Percentiles rank a stretch among this genome's conserved stretches.
These are phyloP conservation scores for Astrothelium subdiscretum DNA, from an alignment of 495 filamentous ascomycete species.

Conservation along the genomic window DNA sequence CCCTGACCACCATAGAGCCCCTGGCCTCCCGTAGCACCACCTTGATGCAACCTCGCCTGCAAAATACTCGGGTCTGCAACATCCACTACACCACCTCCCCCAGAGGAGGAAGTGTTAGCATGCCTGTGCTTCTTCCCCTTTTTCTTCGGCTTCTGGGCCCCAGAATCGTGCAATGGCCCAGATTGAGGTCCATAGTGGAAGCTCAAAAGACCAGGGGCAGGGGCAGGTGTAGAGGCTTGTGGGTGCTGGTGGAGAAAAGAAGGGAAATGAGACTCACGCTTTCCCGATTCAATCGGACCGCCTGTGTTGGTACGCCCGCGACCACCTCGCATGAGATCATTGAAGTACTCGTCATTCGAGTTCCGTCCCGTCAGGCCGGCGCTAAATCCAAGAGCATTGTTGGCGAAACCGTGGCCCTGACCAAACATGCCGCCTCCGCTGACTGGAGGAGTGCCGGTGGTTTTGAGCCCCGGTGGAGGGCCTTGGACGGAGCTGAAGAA, in stretches of 20 bases:
- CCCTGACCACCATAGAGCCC: slow-evolving; percentile 80
- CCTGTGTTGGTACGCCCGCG: slow-evolving; percentile 41
- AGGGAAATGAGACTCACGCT: slow-evolving; percentile 89
- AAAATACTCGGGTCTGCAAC: slow-evolving; percentile 98
- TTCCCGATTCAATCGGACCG: slow-evolving; percentile 62
- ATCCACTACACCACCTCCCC: slow-evolving; percentile 95
- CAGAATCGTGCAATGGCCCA: slow-evolving; percentile 73
- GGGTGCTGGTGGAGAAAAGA: slow-evolving; percentile 70
- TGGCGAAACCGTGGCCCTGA: slow-evolving; percentile 64
- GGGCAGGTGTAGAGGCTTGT: slow-evolving; percentile 78
- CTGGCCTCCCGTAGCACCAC: slow-evolving; percentile 70
- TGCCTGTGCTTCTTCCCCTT: slow-evolving; percentile 99
- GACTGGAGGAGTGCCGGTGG: slow-evolving; percentile 80
- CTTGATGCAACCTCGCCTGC: slow-evolving; percentile 91
- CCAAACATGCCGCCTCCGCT: slow-evolving; percentile 65
- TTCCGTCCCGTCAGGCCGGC: slow-evolving; percentile 45
- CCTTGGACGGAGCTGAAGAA: slow-evolving; percentile 69
- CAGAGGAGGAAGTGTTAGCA: slow-evolving; percentile 99
- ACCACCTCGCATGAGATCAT: slow-evolving; percentile 56
- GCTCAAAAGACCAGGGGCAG: slow-evolving; percentile 75
- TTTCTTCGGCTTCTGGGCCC: slow-evolving; percentile 92
- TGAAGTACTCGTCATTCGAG: slow-evolving; percentile 63
- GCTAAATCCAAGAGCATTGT: slow-evolving; percentile 29
- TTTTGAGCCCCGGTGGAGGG: slow-evolving; percentile 90
- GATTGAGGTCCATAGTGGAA: slow-evolving; percentile 76